A percentile compares a stretch with the other conserved stretches of the same genome.
Conservation (phyloP, 1,284 basidiomycete genomes). For the Thelephora terrestris region DNA sequence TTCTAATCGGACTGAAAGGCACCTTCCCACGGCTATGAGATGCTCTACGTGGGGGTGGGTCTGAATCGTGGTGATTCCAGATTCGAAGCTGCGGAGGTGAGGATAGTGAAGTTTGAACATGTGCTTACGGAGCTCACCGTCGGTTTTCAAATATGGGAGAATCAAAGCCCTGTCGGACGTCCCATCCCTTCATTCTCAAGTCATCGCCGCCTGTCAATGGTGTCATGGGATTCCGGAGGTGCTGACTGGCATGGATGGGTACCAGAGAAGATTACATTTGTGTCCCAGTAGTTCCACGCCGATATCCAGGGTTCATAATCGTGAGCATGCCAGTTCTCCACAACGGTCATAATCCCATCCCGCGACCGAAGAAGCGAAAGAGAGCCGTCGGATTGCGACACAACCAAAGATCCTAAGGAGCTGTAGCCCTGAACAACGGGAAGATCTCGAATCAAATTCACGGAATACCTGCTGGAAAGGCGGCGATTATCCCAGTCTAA, state of each 20-base stretch:
- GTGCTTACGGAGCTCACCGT: slow-evolving; percentile 34
- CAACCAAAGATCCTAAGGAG: slow-evolving; percentile 47
- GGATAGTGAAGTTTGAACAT: not conserved
- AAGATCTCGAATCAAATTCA: slow-evolving; percentile 11
- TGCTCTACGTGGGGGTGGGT: slow-evolving; percentile 74
- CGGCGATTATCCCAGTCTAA: slow-evolving; percentile 80
- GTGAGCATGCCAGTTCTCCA: slow-evolving; percentile 76
- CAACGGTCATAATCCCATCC: slow-evolving; percentile 32
- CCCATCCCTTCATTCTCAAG: slow-evolving; percentile 86
- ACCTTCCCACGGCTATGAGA: slow-evolving; percentile 89
- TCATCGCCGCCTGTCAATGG: slow-evolving; percentile 79
- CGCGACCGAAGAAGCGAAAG: slow-evolving; percentile 50
- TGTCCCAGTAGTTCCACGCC: slow-evolving; percentile 82
- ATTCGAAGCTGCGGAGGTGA: slow-evolving; percentile 59
- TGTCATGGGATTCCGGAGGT: not conserved
- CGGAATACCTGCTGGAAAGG: slow-evolving; percentile 13
- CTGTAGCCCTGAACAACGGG: slow-evolving; percentile 21
- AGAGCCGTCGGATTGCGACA: slow-evolving; percentile 73
- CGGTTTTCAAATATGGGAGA: slow-evolving; percentile 67
- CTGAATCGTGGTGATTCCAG: slow-evolving; percentile 89
- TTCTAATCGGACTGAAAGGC: slow-evolving; percentile 8
- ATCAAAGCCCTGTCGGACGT: slow-evolving; percentile 57
- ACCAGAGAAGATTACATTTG: slow-evolving; percentile 80
- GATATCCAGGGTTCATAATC: slow-evolving; percentile 94
- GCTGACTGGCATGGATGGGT: slow-evolving; percentile 4